Conservation (phyloP, 371 early-diverging fungal genomes). For the Mortierella sp. region DNA sequence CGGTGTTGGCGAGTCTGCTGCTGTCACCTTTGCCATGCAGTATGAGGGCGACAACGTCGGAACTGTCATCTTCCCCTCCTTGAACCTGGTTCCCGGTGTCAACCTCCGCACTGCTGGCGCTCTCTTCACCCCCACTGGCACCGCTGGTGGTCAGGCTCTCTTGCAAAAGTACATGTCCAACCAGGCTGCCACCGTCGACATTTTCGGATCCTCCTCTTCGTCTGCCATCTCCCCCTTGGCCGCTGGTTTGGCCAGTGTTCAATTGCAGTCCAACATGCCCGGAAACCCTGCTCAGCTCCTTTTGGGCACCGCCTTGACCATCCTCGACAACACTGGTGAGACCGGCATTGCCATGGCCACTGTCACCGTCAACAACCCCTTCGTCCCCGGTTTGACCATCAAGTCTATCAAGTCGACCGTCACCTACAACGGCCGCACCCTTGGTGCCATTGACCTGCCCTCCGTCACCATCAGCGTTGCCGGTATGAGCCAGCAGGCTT, state of each 20-base stretch:
- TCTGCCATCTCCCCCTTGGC: conserved; percentile 65
- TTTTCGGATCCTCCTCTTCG: conserved; percentile 61
- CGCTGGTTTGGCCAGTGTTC: conserved; percentile 60
- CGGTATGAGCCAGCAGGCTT: conserved; percentile 35
- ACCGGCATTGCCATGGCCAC: conserved; percentile 63
- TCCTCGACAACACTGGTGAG: conserved; percentile 59
- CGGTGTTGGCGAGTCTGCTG: conserved; percentile 55
- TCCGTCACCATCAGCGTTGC: conserved; percentile 42
- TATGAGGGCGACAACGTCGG: conserved; percentile 64
- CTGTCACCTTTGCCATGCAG: conserved; percentile 64
- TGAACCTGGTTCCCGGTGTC: conserved; percentile 62
- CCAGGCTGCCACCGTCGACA: conserved; percentile 61
- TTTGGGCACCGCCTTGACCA: conserved; percentile 61
- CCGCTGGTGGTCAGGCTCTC: conserved; percentile 61
- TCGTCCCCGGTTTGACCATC: conserved; percentile 64
- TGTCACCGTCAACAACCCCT: conserved; percentile 69
- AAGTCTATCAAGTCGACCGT: conserved; percentile 64
- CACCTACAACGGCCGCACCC: conserved; percentile 61
- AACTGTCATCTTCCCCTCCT: conserved; percentile 60
- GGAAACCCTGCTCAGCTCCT: conserved; percentile 64
- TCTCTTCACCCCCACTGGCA: conserved; percentile 62
- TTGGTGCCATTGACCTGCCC: conserved; percentile 67
- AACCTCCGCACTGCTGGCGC: conserved; percentile 63
- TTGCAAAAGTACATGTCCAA: conserved; percentile 69
- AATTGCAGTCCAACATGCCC: conserved; percentile 63